These are phyloP conservation scores for Boletus reticuloceps DNA, from an alignment of 768 basidiomycete genomes.

Conservation along the genomic window DNA sequence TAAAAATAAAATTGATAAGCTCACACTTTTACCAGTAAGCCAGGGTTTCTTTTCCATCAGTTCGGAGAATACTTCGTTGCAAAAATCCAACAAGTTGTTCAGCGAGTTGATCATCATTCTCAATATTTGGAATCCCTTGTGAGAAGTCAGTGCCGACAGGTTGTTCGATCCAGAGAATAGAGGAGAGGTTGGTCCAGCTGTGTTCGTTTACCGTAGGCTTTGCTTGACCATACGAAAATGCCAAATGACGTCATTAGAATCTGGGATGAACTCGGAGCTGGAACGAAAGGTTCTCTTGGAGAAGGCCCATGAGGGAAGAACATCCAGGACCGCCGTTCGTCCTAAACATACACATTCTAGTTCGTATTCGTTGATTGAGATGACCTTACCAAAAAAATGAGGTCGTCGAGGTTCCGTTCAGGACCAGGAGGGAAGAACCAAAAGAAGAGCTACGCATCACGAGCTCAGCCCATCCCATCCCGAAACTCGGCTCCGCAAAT, in stretches of 20 bases:
- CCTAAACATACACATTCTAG: slow-evolving; percentile 36
- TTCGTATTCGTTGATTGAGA: not conserved
- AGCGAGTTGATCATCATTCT: slow-evolving; percentile 57
- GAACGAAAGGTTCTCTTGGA: slow-evolving; percentile 64
- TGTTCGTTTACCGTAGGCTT: slow-evolving; percentile 55
- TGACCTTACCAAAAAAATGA: slow-evolving; percentile 72
- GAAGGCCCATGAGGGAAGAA: slow-evolving; percentile 65
- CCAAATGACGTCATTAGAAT: slow-evolving; percentile 32
- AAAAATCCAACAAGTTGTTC: slow-evolving; percentile 56
- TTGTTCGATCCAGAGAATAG: slow-evolving; percentile 75
- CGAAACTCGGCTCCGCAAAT: too few relatives aligned
- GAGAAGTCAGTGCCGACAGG: slow-evolving; percentile 80
- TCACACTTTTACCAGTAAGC: slow-evolving; percentile 71
- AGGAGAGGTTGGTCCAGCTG: slow-evolving; percentile 81
- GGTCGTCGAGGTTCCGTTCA: slow-evolving; percentile 58
- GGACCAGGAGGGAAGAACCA: slow-evolving; percentile 84
- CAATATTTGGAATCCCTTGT: slow-evolving; percentile 62
- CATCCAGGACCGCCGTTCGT: slow-evolving; percentile 80
- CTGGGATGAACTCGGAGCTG: slow-evolving; percentile 11
- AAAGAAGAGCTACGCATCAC: slow-evolving; percentile 59
- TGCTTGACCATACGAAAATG: slow-evolving; percentile 54
- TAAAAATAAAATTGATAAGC: slow-evolving; percentile 19
- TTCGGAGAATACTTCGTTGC: slow-evolving; percentile 69
- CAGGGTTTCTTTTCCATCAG: slow-evolving; percentile 71
- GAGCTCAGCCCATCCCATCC: not conserved